Evolutionary conservation across 805 yeast genomes (phyloP), one percentile per base, ranked within the genome.

Genomic region (Sugiyamaella marilandica): DNA sequence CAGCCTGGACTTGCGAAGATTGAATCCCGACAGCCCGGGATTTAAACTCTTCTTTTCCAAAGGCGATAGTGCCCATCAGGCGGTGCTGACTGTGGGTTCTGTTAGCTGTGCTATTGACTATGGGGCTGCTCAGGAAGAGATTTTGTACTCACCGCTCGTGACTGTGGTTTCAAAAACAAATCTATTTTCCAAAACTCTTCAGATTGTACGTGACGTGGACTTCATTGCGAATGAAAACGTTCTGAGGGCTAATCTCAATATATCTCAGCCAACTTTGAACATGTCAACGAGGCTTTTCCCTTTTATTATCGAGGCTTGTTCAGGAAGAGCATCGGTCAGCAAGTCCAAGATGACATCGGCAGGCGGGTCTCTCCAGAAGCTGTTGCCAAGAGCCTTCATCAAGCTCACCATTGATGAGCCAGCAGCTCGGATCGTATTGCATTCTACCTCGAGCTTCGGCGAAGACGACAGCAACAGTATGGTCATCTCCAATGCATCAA

Each of bases 31-130:
- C 34, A 67, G 68, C 47, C 72, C 75, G 10, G 74, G 73, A 1
- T 73, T 72, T 59, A 63, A 68, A 55, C 61, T 72, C 55, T 55
- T 63, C 36, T 72, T 68, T 54, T 60, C 61, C 8, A 55, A 56
- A 2, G 61, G 55, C 18, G 74, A 69, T 37, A 52, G 61, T n/a
- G 74, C 75, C 2, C 76, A 72, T 54, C 76, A 72, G 58, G 66
- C 70, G 9, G 61, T 70, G 10, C 54, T 69, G 45, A 59, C 71
- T 10, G 56, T 68, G 2, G 63, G 68, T 13, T 66, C 74, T 2
- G 45, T 69, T 31, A 64, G 64, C 10, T 59, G 70, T 35, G 74
- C 72, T 13, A 43, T 71, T 18, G 67, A 65, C 33, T 54, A 54
- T 36, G 54, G 52, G 14, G 50, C 47, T 2, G 49, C 58, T 10